A percentile compares a stretch with the other conserved stretches of the same genome.
phyloP scores from a whole-genome alignment of 2,329 filamentous ascomycete species.

The Ceratocystis destructans region DNA sequence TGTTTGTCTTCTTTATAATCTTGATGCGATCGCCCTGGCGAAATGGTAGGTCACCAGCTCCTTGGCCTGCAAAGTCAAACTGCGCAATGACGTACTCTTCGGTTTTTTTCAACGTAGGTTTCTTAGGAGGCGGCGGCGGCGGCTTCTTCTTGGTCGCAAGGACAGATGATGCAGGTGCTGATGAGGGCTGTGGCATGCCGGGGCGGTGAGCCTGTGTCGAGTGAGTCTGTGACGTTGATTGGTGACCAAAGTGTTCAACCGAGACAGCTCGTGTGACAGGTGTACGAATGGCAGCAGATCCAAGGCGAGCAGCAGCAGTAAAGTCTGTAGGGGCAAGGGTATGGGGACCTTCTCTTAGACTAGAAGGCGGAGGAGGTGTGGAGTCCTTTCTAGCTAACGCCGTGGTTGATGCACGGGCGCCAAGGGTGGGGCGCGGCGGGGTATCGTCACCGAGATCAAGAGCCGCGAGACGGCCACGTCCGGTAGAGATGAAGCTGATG shows the following conservation, averaged over 20 bases:
- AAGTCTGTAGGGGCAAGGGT: slow-evolving; percentile 18
- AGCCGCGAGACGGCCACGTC: slow-evolving; percentile 44
- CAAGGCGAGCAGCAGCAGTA: slow-evolving; percentile 14
- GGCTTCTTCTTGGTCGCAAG: slow-evolving; percentile 14
- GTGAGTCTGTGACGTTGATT: slow-evolving; percentile 14
- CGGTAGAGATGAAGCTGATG: slow-evolving; percentile 48
- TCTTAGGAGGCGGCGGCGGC: slow-evolving; percentile 43
- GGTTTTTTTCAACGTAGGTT: slow-evolving; percentile 46
- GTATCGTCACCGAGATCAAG: slow-evolving; percentile 14
- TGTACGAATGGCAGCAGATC: slow-evolving; percentile 3
- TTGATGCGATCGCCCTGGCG: slow-evolving; percentile 63
- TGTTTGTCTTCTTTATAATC: slow-evolving; percentile 64
- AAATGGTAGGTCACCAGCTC: slow-evolving; percentile 57
- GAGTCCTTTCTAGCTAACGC: neutral
- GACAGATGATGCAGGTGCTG: slow-evolving; percentile 5
- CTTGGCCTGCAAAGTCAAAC: slow-evolving; percentile 61
- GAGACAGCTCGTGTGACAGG: slow-evolving; percentile 11
- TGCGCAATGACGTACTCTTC: slow-evolving; percentile 54
- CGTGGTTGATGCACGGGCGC: slow-evolving; percentile 11
- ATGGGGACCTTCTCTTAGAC: slow-evolving; percentile 9
- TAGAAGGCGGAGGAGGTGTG: neutral
- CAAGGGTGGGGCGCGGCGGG: slow-evolving; percentile 2
- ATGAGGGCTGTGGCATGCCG: slow-evolving; percentile 5
- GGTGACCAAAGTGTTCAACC: slow-evolving; percentile 17
- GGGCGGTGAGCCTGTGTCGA: neutral